Evolutionary conservation across 2,329 filamentous ascomycete genomes (phyloP).

Genomic region (Celoporthe dispersa): DNA sequence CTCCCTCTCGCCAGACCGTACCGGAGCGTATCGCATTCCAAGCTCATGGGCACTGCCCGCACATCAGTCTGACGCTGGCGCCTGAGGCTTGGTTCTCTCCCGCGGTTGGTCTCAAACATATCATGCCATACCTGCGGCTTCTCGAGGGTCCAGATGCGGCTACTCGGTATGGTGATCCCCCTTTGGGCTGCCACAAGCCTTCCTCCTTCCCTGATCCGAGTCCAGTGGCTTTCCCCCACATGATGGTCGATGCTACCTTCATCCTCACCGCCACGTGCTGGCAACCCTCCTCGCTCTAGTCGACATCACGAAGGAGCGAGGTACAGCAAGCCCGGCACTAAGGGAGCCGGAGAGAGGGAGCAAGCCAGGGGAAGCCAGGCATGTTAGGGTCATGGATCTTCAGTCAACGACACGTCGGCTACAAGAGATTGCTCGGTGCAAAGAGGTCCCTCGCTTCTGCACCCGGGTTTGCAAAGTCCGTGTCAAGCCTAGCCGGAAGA

Average conservation of each 20-base stretch:
- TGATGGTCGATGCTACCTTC: background rate
- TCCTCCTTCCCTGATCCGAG: background rate
- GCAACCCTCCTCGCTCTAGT: slow-evolving; percentile 1
- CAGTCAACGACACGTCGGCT: background rate
- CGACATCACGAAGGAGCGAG: background rate
- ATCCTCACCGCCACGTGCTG: background rate
- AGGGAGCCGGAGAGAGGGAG: slow-evolving; percentile 14
- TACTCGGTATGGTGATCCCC: background rate
- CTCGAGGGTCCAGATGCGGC: background rate
- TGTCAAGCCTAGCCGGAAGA: slow-evolving; percentile 20
- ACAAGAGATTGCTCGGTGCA: background rate
- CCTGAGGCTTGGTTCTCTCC: background rate
- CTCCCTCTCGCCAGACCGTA: background rate
- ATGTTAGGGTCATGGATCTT: slow-evolving; percentile 18
- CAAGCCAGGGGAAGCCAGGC: slow-evolving; percentile 4
- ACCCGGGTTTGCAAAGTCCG: background rate
- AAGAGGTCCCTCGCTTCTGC: background rate
- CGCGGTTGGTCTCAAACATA: background rate
- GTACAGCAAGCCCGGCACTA: background rate
- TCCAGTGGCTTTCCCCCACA: background rate
- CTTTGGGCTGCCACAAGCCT: background rate
- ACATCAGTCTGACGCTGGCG: background rate
- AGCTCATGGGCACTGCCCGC: background rate
- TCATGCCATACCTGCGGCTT: background rate
- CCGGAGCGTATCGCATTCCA: background rate